Percentiles rank a stretch among this genome's conserved stretches.
Conservation (phyloP, 1,284 basidiomycete species). For the Ganoderma sinense region DNA sequence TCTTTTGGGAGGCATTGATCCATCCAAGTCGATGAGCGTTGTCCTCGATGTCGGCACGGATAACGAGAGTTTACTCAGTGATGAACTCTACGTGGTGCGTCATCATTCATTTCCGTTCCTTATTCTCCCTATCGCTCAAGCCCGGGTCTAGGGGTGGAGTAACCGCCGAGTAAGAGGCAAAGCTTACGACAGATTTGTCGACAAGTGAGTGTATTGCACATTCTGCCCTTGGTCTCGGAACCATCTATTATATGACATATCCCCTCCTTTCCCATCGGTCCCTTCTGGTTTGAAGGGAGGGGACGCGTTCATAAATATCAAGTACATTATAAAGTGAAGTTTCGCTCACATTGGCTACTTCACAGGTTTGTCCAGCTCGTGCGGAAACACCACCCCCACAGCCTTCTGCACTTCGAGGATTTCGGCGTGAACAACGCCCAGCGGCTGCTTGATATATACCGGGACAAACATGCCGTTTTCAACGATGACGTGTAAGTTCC, state of each 20-base stretch:
- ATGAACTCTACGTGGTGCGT: conserved; percentile 69
- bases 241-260: no score
- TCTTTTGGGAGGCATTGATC: conserved; percentile 85
- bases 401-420: conserved; percentile 79
- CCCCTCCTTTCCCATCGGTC: no score
- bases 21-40: conserved; percentile 69
- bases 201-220: conserved; percentile 53
- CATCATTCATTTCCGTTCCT: conserved; percentile 31
- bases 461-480: conserved; percentile 72
- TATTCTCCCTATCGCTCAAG: background rate
- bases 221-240: background rate
- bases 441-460: conserved; percentile 73
- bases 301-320: no score
- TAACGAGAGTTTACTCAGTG: conserved; percentile 70
- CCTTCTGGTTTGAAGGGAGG: no score
- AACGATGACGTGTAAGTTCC: conserved; percentile 77
- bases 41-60: conserved; percentile 83
- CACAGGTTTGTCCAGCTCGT: conserved; percentile 52
- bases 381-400: conserved; percentile 51
- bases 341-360: background rate
- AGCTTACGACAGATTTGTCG: conserved; percentile 74
- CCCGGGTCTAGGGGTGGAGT: conserved; percentile 61
- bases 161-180: conserved; percentile 66
- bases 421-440: conserved; percentile 81
- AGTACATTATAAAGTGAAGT: background rate